Base-by-base conservation (phyloP, 2,329 filamentous ascomycete genomes). In the Trichoderma pleuroti region DNA sequence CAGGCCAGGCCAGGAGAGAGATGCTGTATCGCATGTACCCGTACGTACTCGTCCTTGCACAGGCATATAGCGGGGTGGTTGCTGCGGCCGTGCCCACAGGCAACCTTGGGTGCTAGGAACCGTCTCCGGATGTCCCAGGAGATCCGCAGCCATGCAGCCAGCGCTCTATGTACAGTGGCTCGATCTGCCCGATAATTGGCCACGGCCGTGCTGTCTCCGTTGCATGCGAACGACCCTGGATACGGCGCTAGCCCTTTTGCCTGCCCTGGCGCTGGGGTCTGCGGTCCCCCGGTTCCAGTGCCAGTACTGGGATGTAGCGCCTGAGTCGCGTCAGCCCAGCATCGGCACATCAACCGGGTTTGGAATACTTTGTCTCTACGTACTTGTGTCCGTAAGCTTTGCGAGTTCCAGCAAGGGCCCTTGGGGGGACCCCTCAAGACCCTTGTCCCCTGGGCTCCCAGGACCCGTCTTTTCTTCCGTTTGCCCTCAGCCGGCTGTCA, bases 181-280 rank as follows among this genome's bases (percentile, higher is more conserved):
- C 78, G 77, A 81, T 81, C 78, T 76, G 59, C 39, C 76, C 79
- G 79, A 81, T 81, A 74, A 81, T 80, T 81, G 80, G 80, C 64
- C 68, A 72, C 28, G 18, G 26, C 64, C 34, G 54, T 28, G 73
- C 70, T 74, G 74, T 74, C 74, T 72, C 56, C 57, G 42, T 62
- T 62, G 67, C 67, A 69, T 68, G 56, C 64, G 72, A 73, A 73
- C 73, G 77, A 78, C 79, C 76, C 77, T 80, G 72, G 72, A 72
- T 73, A 72, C 70, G 72, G 72, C 72, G 70, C 73, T 74, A 76
- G 75, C 74, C 75, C 72, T 70, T 46, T 46, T 39, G 24, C 49
- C 46, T 49, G 39, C 65, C 57, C 57, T 69, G 64, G 39, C 59
- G 42, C 65, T 39, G 42, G 26, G 26, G 57, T 68, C 65, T 42